A percentile compares a stretch with the other conserved stretches of the same genome.
Evolutionary conservation across 805 yeast genomes (phyloP).

Genomic region (Hanseniaspora osmophila): DNA sequence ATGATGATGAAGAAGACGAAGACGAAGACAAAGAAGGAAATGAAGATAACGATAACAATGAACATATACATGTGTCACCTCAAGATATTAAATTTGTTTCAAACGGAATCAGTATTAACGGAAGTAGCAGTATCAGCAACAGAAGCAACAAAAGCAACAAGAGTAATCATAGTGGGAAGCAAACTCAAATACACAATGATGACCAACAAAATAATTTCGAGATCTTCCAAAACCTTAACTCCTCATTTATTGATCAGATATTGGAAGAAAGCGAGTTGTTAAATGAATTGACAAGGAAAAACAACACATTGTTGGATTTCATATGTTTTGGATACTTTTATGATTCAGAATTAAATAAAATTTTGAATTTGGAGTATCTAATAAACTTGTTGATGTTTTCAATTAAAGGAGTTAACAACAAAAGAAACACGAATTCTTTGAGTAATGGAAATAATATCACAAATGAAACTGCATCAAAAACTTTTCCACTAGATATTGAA

Average conservation of each 20-base stretch:
- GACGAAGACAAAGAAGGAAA: neutral
- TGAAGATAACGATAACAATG: no score
- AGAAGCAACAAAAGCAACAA: neutral
- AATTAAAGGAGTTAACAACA: neutral
- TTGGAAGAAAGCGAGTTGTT: constrained; percentile 27
- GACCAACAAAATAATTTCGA: neutral
- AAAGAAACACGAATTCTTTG: neutral
- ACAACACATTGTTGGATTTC: constrained; percentile 31
- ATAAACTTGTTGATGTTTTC: constrained; percentile 17
- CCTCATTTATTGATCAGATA: constrained; percentile 23
- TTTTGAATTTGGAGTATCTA: constrained; percentile 19
- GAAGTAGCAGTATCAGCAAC: constrained; percentile 1
- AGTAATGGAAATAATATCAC: constrained; percentile 1
- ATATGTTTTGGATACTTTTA: constrained; percentile 32
- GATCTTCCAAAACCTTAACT: constrained; percentile 8
- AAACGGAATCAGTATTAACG: neutral
- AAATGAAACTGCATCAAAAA: constrained; percentile 5
- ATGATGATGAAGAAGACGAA: constrained; percentile 1
- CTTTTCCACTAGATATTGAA: no score
- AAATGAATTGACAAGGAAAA: constrained; percentile 24
- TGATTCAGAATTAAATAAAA: constrained; percentile 6
- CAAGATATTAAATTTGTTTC: neutral
- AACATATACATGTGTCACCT: no score
- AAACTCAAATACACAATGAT: neutral
- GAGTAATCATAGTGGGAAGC: neutral